Evolutionary conservation across 1,284 basidiomycete genomes (phyloP).

Genomic region (Kwoniella shivajii): DNA sequence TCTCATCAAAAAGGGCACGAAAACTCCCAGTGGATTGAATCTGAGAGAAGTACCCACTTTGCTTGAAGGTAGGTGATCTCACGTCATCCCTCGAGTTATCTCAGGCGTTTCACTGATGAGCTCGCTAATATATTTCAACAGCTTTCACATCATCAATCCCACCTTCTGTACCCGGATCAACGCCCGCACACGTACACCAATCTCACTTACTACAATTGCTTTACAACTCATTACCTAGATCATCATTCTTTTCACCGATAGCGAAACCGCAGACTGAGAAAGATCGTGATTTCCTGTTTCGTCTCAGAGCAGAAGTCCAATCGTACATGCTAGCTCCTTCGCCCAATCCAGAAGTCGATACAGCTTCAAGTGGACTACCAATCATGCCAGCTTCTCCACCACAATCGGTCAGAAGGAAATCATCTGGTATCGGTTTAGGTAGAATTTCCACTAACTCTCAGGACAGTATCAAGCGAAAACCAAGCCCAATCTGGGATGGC

Average conservation of each 20-base stretch:
- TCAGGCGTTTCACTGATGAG: neutral
- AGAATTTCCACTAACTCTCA: constrained; percentile 12
- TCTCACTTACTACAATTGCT: constrained; percentile 48
- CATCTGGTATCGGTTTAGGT: constrained; percentile 16
- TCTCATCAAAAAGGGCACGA: constrained; percentile 49
- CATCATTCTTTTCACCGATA: constrained; percentile 40
- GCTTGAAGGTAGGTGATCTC: constrained; percentile 37
- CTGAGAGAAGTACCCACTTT: constrained; percentile 47
- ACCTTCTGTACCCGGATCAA: constrained; percentile 17
- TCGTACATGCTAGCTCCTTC: constrained; percentile 31
- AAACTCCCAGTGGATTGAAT: constrained; percentile 47
- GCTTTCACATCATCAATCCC: constrained; percentile 39
- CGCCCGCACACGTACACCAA: constrained; percentile 32
- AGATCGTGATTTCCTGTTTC: constrained; percentile 55
- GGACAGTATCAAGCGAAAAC: constrained; percentile 30
- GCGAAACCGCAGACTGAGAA: constrained; percentile 43
- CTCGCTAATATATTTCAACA: constrained; percentile 9
- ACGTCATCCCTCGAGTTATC: too few species aligned
- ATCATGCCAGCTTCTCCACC: constrained; percentile 9
- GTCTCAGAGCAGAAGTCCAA: constrained; percentile 50
- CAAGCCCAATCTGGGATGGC: constrained; percentile 30
- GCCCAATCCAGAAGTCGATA: constrained; percentile 17
- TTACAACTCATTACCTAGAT: constrained; percentile 39
- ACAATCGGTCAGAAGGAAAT: constrained; percentile 4
- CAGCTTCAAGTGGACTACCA: constrained; percentile 14